A percentile compares a stretch with the other conserved stretches of the same genome.
phyloP scores from a whole-genome alignment of 1,284 basidiomycete genomes.

The Pseudozyma tsukubaensis region DNA sequence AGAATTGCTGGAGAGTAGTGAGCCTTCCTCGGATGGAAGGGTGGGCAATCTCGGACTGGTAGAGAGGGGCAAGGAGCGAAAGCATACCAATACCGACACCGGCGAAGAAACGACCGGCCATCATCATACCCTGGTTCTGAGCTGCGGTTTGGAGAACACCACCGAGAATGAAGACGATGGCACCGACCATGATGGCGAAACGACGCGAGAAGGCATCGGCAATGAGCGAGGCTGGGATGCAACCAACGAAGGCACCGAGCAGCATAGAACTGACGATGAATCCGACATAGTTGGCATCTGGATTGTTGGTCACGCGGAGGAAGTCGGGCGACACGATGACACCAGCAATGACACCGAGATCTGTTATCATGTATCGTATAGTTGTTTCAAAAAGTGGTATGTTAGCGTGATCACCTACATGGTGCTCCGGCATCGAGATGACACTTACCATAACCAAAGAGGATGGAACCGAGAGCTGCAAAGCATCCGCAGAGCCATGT shows the following conservation, averaged over 20 bases:
- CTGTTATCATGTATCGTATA: constrained; percentile 21
- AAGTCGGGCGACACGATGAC: constrained; percentile 71
- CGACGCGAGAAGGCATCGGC: constrained; percentile 69
- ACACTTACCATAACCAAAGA: constrained; percentile 36
- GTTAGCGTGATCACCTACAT: neutral
- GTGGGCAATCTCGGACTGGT: constrained; percentile 75
- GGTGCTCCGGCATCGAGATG: neutral
- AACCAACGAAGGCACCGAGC: constrained; percentile 65
- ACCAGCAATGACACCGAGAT: constrained; percentile 71
- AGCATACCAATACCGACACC: constrained; percentile 73
- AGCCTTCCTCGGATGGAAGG: constrained; percentile 76
- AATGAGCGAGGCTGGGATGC: constrained; percentile 67
- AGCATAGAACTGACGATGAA: constrained; percentile 70
- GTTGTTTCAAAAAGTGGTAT: neutral
- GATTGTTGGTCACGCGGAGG: constrained; percentile 59
- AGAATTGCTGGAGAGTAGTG: constrained; percentile 76
- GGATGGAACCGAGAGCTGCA: constrained; percentile 69
- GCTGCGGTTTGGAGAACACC: constrained; percentile 73
- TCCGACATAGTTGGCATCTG: constrained; percentile 69
- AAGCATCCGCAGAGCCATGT: constrained; percentile 74
- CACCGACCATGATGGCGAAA: constrained; percentile 69
- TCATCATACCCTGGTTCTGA: constrained; percentile 74
- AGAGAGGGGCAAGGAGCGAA: constrained; percentile 75
- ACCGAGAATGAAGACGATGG: constrained; percentile 72
- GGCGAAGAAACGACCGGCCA: constrained; percentile 76